phyloP scores from a whole-genome alignment of 257 asterid species.

The Ajuga chamaepitys region DNA sequence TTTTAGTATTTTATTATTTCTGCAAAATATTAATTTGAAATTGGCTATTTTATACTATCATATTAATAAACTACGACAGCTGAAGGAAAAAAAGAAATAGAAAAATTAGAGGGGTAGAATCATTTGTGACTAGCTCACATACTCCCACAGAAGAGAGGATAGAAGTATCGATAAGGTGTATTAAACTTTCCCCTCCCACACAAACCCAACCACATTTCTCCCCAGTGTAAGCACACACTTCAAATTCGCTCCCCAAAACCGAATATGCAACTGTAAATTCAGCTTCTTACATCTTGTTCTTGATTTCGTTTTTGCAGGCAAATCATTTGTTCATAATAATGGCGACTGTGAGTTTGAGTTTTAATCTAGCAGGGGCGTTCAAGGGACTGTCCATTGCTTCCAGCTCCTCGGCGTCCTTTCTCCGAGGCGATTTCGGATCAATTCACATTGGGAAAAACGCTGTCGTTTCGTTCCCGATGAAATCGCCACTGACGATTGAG shows the following conservation, averaged over 20 bases:
- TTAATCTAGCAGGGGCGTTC: slow-evolving; percentile 59
- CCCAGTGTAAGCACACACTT: slow-evolving; percentile 9
- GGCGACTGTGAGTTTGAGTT: slow-evolving; percentile 60
- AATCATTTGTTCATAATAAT: slow-evolving; percentile 19
- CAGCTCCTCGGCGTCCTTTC: slow-evolving; percentile 46
- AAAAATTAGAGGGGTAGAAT: neutral
- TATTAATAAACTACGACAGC: no score
- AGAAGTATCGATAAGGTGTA: slow-evolving; percentile 23
- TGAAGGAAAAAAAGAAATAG: neutral
- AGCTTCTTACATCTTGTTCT: neutral
- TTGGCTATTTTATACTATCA: no score
- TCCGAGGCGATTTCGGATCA: slow-evolving; percentile 51
- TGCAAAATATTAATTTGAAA: no score
- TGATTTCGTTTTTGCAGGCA: neutral
- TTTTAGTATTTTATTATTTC: no score
- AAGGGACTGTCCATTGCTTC: slow-evolving; percentile 64
- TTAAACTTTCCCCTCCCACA: neutral
- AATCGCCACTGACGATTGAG: slow-evolving; percentile 58
- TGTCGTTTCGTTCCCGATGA: slow-evolving; percentile 50
- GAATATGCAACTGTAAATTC: neutral
- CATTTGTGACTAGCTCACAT: neutral
- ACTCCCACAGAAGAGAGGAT: slow-evolving; percentile 4
- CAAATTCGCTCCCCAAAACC: neutral
- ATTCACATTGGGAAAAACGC: slow-evolving; percentile 26
- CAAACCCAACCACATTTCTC: neutral